phyloP scores from a whole-genome alignment of 108 stramenopile genomes.

The Cyclotella baltica region DNA sequence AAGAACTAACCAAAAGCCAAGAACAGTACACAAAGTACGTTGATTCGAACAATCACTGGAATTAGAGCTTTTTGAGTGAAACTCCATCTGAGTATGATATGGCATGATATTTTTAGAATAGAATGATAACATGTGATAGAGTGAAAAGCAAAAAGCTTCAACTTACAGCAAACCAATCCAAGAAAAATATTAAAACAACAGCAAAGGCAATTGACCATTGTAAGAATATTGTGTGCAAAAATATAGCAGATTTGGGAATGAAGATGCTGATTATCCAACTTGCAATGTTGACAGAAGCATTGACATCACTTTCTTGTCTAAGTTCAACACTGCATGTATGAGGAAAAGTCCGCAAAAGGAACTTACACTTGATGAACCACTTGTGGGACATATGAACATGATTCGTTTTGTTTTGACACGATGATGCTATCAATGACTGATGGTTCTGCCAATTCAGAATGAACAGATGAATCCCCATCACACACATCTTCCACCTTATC shows the following conservation, averaged over 20 bases:
- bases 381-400: no score
- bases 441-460: no score
- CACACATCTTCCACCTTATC: background rate
- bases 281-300: background rate
- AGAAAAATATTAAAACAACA: slow-evolving; percentile 23
- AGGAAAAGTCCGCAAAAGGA: no score
- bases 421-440: no score
- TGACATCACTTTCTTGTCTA: background rate
- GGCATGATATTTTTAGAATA: background rate
- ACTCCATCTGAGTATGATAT: slow-evolving; percentile 1
- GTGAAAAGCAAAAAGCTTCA: background rate
- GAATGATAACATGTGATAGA: background rate
- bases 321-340: no score
- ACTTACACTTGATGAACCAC: no score
- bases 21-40: slow-evolving; percentile 21
- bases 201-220: slow-evolving; percentile 33
- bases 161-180: slow-evolving; percentile 26
- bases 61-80: background rate
- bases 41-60: slow-evolving; percentile 7
- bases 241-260: slow-evolving; percentile 2
- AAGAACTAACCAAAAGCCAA: slow-evolving; percentile 28
- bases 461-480: background rate
- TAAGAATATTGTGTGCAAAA: slow-evolving; percentile 24
- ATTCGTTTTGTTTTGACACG: no score
- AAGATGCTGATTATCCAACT: background rate